Conservation (phyloP, 225 moss, liverwort and hornwort genomes). For the Bryoerythrophyllum caledonicum region DNA sequence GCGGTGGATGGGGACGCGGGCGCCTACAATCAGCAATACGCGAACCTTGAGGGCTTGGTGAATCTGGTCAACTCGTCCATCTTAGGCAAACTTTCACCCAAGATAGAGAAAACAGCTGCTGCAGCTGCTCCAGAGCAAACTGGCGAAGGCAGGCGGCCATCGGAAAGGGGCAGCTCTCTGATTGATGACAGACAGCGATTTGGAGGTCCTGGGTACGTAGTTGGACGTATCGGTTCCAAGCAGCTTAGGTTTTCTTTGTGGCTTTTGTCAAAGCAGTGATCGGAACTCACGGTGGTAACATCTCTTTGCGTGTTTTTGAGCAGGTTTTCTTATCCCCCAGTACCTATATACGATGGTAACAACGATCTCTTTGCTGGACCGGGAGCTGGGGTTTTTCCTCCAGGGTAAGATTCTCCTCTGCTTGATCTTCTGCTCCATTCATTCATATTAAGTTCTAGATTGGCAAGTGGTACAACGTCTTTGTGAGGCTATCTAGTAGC, state of each 20-base stretch:
- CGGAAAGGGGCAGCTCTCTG: conserved; percentile 42
- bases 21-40: conserved; percentile 76
- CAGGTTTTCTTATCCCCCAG: conserved; percentile 67
- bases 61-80: conserved; percentile 62
- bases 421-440: conserved; percentile 20
- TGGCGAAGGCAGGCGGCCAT: conserved; percentile 32
- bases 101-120: conserved; percentile 36
- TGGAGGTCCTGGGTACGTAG: conserved; percentile 59
- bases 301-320: neutral
- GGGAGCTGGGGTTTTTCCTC: conserved; percentile 78
- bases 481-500: neutral
- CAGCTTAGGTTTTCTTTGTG: neutral
- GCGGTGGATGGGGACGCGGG: conserved; percentile 60
- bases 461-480: neutral
- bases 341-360: conserved; percentile 66
- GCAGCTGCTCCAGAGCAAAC: conserved; percentile 40
- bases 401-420: conserved; percentile 55
- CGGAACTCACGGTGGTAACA: neutral
- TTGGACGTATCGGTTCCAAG: neutral
- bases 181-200: conserved; percentile 54
- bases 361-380: conserved; percentile 66
- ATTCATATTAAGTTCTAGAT: neutral
- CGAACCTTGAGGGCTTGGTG: conserved; percentile 74
- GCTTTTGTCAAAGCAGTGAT: neutral
- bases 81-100: conserved; percentile 54